phyloP scores from a whole-genome alignment of 2,329 filamentous ascomycete species.

The Pseudogymnoascus sp. region DNA sequence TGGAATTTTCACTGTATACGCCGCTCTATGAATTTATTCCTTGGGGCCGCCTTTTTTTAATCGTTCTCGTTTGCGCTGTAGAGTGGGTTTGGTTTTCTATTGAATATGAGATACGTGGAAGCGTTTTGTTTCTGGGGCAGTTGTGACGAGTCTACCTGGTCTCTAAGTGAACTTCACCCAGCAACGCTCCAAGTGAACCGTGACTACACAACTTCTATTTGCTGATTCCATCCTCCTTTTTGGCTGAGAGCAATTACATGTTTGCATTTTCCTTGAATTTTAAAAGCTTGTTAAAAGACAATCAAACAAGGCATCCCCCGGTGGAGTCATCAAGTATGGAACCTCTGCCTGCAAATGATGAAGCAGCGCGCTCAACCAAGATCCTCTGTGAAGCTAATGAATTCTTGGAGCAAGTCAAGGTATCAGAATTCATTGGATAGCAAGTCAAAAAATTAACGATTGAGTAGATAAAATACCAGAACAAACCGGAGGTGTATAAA shows the following conservation, averaged over 20 bases:
- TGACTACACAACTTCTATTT: neutral
- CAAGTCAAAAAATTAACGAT: neutral
- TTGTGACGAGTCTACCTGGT: neutral
- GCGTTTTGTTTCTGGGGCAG: neutral
- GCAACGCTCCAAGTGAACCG: neutral
- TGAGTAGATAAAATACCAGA: neutral
- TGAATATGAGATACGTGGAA: neutral
- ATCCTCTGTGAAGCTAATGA: neutral
- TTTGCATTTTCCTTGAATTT: too few relatives aligned
- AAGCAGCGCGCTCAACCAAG: neutral
- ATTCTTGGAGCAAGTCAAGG: constrained; percentile 4
- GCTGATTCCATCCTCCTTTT: neutral
- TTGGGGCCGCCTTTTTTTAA: neutral
- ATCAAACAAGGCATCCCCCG: neutral
- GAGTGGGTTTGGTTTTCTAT: neutral
- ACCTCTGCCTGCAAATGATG: neutral
- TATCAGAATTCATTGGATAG: neutral
- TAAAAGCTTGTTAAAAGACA: neutral
- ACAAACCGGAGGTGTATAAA: neutral
- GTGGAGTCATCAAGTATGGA: neutral
- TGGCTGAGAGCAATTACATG: neutral
- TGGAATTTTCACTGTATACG: neutral
- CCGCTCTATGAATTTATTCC: neutral
- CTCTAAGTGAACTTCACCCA: neutral
- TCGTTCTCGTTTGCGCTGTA: neutral